Conservation (phyloP, 1,139 yeast genomes). For the Hemisphaericaspora lyxosophila region DNA sequence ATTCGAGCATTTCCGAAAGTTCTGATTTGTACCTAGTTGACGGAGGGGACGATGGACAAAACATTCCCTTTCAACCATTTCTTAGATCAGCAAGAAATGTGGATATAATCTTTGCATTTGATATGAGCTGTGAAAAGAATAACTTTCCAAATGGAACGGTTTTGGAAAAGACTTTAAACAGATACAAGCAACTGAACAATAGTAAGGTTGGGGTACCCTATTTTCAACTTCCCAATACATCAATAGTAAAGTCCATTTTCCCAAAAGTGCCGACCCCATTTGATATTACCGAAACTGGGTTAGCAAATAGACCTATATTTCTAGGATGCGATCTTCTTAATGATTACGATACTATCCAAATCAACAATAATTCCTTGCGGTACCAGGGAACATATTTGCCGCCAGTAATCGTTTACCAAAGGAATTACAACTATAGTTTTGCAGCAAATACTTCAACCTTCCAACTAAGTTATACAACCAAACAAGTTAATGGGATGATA, state of each 20-base stretch:
- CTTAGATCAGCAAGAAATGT: constrained; percentile 28
- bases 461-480: constrained; percentile 46
- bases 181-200: constrained; percentile 23
- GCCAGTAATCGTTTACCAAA: constrained; percentile 55
- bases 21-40: constrained; percentile 36
- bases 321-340: constrained; percentile 53
- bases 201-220: constrained; percentile 17
- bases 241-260: constrained; percentile 21
- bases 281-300: constrained; percentile 25
- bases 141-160: constrained; percentile 44
- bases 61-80: constrained; percentile 42
- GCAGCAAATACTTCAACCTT: constrained; percentile 61
- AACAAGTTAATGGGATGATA: constrained; percentile 46
- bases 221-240: constrained; percentile 12
- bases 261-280: constrained; percentile 40
- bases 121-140: constrained; percentile 37
- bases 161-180: constrained; percentile 17
- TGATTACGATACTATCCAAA: constrained; percentile 26
- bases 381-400: constrained; percentile 30
- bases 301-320: constrained; percentile 45
- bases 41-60: constrained; percentile 49
- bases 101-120: constrained; percentile 38
- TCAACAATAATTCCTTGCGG: too few species aligned
- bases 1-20: constrained; percentile 14
- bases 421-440: constrained; percentile 43